Conservation (phyloP, 805 yeast species). For the Candida qinlingensis region DNA sequence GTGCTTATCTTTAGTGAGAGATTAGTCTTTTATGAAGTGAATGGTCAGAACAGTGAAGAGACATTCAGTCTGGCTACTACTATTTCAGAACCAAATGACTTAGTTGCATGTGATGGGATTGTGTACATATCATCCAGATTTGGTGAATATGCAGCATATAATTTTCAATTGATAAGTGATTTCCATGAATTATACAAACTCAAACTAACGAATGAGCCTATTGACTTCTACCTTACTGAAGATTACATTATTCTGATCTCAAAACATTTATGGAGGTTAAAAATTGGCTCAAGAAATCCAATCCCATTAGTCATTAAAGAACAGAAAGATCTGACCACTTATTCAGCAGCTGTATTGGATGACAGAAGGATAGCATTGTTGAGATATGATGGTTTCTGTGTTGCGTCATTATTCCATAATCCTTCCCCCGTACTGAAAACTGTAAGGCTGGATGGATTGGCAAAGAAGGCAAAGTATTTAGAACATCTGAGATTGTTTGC, state of each 20-base stretch:
- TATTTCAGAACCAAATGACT: slow-evolving; percentile 18
- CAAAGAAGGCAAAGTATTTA: slow-evolving; percentile 25
- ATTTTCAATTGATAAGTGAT: background rate
- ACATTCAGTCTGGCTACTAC: background rate
- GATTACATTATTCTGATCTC: slow-evolving; percentile 16
- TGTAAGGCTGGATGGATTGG: slow-evolving; percentile 22
- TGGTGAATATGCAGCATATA: slow-evolving; percentile 11
- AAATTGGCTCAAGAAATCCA: slow-evolving; percentile 7
- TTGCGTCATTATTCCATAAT: slow-evolving; percentile 15
- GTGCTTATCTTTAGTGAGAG: slow-evolving; percentile 6
- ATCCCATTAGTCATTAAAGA: slow-evolving; percentile 20
- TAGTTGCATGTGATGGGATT: slow-evolving; percentile 10
- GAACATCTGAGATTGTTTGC: slow-evolving; percentile 20
- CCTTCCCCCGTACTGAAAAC: slow-evolving; percentile 20
- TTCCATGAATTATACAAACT: background rate
- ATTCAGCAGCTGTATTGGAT: slow-evolving; percentile 7
- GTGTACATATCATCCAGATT: slow-evolving; percentile 20
- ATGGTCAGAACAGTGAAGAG: background rate
- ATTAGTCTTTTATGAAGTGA: slow-evolving; percentile 5
- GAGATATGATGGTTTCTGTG: slow-evolving; percentile 31
- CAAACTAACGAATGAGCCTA: slow-evolving; percentile 14
- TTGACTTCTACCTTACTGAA: slow-evolving; percentile 11
- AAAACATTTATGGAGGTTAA: slow-evolving; percentile 17
- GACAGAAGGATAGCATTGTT: slow-evolving; percentile 21
- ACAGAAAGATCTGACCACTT: slow-evolving; percentile 9